Evolutionary conservation across 352 stramenopile species (phyloP).

Genomic region (Phytophthora capsici): DNA sequence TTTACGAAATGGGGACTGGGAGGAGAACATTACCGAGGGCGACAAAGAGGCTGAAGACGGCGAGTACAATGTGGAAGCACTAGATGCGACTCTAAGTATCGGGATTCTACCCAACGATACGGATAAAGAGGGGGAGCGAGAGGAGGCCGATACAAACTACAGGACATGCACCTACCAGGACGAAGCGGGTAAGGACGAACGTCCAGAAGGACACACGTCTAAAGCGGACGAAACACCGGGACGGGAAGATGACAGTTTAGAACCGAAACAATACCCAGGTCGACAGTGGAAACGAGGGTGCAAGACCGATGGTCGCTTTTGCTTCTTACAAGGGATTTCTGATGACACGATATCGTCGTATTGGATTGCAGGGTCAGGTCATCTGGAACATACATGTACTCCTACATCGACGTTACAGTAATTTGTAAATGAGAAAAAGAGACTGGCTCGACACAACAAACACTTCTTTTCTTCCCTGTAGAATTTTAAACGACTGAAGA

Average conservation of each 20-base stretch:
- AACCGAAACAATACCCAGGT: not conserved
- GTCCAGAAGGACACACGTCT: not conserved
- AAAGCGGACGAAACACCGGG: conserved; percentile 9
- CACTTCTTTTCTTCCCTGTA: too few relatives aligned
- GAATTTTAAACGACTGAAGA: too few relatives aligned
- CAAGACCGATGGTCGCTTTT: conserved; percentile 27
- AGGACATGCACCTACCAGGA: not conserved
- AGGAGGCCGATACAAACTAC: conserved; percentile 9
- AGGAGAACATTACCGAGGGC: conserved; percentile 21
- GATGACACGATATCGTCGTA: too few relatives aligned
- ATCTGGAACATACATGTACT: too few relatives aligned
- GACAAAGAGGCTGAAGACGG: conserved; percentile 12
- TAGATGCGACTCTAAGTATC: not conserved
- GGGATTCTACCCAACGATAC: conserved; percentile 1
- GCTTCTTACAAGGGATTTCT: too few relatives aligned
- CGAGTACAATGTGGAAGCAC: conserved; percentile 5
- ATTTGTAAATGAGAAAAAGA: too few relatives aligned
- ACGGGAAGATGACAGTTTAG: not conserved
- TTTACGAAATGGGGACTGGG: conserved; percentile 17
- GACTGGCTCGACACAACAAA: too few relatives aligned
- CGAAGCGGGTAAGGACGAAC: too few relatives aligned
- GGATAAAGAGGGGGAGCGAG: conserved; percentile 18
- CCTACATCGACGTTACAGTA: too few relatives aligned
- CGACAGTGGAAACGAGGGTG: conserved; percentile 22
- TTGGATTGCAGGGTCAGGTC: too few relatives aligned